These are phyloP conservation scores for Geosmithia morbida DNA, from an alignment of 2,329 filamentous ascomycete genomes.

Conservation along the genomic window DNA sequence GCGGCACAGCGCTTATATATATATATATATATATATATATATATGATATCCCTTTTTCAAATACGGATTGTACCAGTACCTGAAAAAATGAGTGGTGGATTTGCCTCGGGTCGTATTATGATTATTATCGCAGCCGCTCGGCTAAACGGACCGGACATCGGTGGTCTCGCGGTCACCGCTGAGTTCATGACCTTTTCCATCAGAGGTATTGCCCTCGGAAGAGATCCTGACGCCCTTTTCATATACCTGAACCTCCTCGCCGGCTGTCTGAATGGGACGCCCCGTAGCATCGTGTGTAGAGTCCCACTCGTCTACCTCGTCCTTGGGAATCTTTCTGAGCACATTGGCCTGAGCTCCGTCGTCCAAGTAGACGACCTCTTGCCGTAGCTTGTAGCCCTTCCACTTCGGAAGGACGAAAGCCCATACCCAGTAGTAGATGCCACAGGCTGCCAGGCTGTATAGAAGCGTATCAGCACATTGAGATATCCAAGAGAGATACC, in stretches of 20 bases:
- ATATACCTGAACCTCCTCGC: background rate
- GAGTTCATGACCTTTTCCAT: background rate
- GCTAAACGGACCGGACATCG: background rate
- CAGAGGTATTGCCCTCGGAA: background rate
- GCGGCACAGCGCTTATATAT: too few relatives aligned
- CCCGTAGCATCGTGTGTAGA: slow-evolving; percentile 32
- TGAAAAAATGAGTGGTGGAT: too few relatives aligned
- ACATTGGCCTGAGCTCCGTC: slow-evolving; percentile 26
- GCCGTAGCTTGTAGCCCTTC: slow-evolving; percentile 37
- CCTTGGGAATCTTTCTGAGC: slow-evolving; percentile 37
- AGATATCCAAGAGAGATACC: background rate
- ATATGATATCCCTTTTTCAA: too few relatives aligned
- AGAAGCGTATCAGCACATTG: background rate
- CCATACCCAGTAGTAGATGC: slow-evolving; percentile 43
- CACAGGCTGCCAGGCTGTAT: slow-evolving; percentile 28
- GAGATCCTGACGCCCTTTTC: background rate
- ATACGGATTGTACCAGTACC: too few relatives aligned
- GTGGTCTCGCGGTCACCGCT: background rate
- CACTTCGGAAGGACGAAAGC: slow-evolving; percentile 38
- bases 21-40: too few relatives aligned
- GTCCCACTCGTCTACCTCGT: slow-evolving; percentile 41
- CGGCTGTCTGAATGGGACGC: background rate
- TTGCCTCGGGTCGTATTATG: too few relatives aligned
- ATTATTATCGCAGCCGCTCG: too few relatives aligned
- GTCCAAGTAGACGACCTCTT: slow-evolving; percentile 36